Evolutionary conservation across 2,329 filamentous ascomycete genomes (phyloP), one percentile per base, ranked within the genome.

Genomic region (Clonostachys solani): DNA sequence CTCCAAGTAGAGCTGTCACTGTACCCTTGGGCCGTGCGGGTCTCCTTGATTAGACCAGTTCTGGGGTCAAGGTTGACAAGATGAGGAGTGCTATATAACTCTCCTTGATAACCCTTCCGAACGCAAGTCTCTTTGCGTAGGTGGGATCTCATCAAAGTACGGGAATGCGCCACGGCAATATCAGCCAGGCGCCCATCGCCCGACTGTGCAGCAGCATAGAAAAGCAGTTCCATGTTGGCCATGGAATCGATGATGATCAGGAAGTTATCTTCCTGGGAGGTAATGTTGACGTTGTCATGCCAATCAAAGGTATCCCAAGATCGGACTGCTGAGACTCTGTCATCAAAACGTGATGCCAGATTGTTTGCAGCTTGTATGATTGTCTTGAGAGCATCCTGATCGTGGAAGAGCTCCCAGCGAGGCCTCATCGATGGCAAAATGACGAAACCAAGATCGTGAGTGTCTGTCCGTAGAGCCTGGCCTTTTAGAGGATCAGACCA

Each of bases 391-490:
- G 69, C 71, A 18, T 60, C 47, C 4, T 51, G 43, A 41, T 73
- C 67, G 1, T 65, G 62, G 1, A 66, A 64, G 6, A 77, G 58
- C 37, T 77, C 71, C 71, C 73, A 79, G 5, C 72, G 65, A 13
- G 69, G 68, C 38, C 71, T 71, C 44, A 76, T 61, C 2, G 71
- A 70, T 0, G 75, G 75, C 18, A 73, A 67, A 5, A 79, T 71
- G 52, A 80, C 78, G 51, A 80, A 80, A 0, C 71, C 73, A 60
- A 80, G 68, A 42, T 80, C 76, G 46, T 80, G 77, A 0, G 75
- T 80, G 47, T 78, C 73, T 5, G 65, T 76, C 6, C 71, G 66
- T 50, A 51, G 56, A 17, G 63, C 60, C 51, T 63, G 60, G 33
- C 48, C 19, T 50, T 67, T 65, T 0, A 73, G 52, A 0, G 66